Base-by-base conservation (phyloP, 371 early-diverging fungal species). In the Rhizomucor miehei region DNA sequence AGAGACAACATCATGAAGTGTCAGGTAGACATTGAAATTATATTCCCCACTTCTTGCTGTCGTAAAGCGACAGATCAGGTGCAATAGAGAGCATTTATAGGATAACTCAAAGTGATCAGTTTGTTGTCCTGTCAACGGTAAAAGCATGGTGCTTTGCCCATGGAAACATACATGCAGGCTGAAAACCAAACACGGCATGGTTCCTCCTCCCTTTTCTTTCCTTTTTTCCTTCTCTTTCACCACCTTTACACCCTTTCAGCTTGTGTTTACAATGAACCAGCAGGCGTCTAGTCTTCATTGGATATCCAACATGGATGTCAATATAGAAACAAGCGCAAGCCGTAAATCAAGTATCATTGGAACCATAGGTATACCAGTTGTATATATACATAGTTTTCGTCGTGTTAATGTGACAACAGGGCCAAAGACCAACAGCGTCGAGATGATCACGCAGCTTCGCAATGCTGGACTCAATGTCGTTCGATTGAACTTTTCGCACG, bases 391-490 rank as follows among this genome's bases (percentile, higher is more conserved):
- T 49, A 10, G n/a, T 37, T 35, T 35, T 36, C 35, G 12, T 16
- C 14, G 16, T 16, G 21, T 21, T 29, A 17, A 36, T 48, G 38
- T 2, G 13, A n/a, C 44, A 24, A 35, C 16, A 81, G 92, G 92
- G 19, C 92, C 92, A 47, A 88, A 88, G 52, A 90, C 91, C 44
- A 90, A 92, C 79, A 81, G 71, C 38, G 87, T 91, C 39, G 94
- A 95, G 67, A 86, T 83, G 82, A 77, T 97, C 44, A 85, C 82
- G 39, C 81, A 89, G 68, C 82, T 97, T 57, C 84, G 92, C 62
- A 81, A 90, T 59, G 90, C 93, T 13, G 99, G 99, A 50, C 90
- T 99, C 86, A 95, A 92, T 73, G 91, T 99, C 56, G 93, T 89
- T 48, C 89, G 99, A 59, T 89, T 92, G 91, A 74, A 79, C 84